These are phyloP conservation scores for Plasmodium chabaudi DNA, from an alignment of 169 alveolate genomes.

Conservation along the genomic window DNA sequence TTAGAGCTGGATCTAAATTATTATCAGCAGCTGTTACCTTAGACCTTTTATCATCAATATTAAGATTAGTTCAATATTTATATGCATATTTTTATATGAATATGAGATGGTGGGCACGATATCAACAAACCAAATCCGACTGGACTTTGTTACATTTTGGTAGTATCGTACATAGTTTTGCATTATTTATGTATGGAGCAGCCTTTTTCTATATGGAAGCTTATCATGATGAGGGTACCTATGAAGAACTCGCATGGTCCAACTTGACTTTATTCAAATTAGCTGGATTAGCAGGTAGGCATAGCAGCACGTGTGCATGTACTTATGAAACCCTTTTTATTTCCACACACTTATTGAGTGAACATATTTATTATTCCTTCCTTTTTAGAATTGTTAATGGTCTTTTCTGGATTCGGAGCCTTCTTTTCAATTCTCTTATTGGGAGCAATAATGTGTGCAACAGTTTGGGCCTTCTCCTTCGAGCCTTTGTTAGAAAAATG, in stretches of 20 bases:
- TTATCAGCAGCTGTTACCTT: slow-evolving; percentile 88
- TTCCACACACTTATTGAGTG: no score
- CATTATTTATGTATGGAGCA: slow-evolving; percentile 89
- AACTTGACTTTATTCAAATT: slow-evolving; percentile 85
- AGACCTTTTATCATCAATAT: slow-evolving; percentile 85
- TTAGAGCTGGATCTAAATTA: slow-evolving; percentile 90
- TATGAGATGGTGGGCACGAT: slow-evolving; percentile 91
- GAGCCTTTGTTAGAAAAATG: slow-evolving; percentile 90
- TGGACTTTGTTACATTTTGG: slow-evolving; percentile 90
- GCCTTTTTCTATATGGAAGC: slow-evolving; percentile 90
- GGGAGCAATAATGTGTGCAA: slow-evolving; percentile 87
- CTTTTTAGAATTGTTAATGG: slow-evolving; percentile 86
- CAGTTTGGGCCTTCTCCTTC: slow-evolving; percentile 89
- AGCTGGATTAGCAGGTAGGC: slow-evolving; percentile 87
- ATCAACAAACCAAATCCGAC: slow-evolving; percentile 90
- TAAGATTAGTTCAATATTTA: slow-evolving; percentile 86
- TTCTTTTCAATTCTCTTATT: slow-evolving; percentile 86
- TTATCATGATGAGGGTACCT: slow-evolving; percentile 91
- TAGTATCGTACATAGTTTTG: slow-evolving; percentile 86
- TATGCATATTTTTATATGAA: slow-evolving; percentile 89
- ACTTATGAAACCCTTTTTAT: not conserved
- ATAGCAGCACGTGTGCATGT: not conserved
- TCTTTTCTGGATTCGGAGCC: slow-evolving; percentile 90
- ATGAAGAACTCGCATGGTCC: slow-evolving; percentile 90
- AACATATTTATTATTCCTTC: not conserved